Evolutionary conservation across 2,329 filamentous ascomycete species (phyloP), one percentile per base, ranked within the genome.

Genomic region (Myriosclerotinia curreyana): DNA sequence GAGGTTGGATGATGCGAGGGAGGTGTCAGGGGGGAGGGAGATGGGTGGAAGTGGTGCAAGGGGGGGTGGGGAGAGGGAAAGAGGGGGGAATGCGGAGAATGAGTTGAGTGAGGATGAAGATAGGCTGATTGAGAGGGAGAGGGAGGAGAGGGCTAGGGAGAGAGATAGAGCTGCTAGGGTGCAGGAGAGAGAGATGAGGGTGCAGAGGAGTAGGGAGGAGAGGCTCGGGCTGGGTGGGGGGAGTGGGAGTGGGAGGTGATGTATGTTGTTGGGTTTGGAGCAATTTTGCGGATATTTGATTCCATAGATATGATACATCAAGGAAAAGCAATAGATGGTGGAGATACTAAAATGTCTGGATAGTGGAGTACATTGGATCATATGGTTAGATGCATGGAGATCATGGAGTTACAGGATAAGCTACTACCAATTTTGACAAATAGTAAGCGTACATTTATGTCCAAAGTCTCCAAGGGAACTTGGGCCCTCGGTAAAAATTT

Each of bases 201-300:
- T 71, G 66, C 71, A 72, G 22, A 73, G 42, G 61, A 64, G 46
- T 44, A 51, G 75, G 64, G 76, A 77, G 40, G 76, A 77, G 67
- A 73, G 76, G 65, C 68, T 77, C 38, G 75, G 76, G 7, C 60
- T 76, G 52, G 68, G 64, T 55, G 64, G 68, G 63, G 60, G 64
- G 65, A 66, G 20, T 25, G 42, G 20, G 5, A 36, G 20, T 4
- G 55, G 55, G 20, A 59, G 55, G 36, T 59, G 5, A 59, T 59
- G 8, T 20, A 9, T 17, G n/a, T 8, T n/a, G n/a, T 25, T 58
- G 14, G 31, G n/a, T 25, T 54, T 25, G 28, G 31, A n/a, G 11
- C 1, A 9, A 22, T 12, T 48, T 48, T 11, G 9, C 17, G 31
- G 42, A 25, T 8, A 6, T 28, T 28, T 55, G 17, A 42, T 55